A percentile compares a stretch with the other conserved stretches of the same genome.
Evolutionary conservation across 1,139 yeast species (phyloP).

Genomic region (Arxiozyma slooffiae): DNA sequence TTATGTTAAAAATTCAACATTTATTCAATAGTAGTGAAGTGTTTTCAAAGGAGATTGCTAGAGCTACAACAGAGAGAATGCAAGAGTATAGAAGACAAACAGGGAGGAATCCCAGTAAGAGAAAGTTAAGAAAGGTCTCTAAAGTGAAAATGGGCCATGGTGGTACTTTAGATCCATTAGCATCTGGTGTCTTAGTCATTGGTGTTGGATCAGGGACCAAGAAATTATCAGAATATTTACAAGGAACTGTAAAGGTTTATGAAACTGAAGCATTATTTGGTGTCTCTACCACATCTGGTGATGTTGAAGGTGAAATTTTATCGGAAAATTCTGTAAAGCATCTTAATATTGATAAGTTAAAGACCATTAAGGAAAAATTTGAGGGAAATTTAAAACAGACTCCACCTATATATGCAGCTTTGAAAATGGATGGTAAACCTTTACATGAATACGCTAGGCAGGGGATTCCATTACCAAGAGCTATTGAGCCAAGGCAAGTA

Average conservation of each 20-base stretch:
- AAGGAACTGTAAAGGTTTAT: constrained; percentile 68
- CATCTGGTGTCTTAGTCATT: constrained; percentile 83
- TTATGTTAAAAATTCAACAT: constrained; percentile 55
- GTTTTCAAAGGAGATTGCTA: constrained; percentile 47
- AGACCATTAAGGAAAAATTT: constrained; percentile 48
- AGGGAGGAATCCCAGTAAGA: constrained; percentile 33
- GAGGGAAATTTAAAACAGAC: constrained; percentile 75
- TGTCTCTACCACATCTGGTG: constrained; percentile 87
- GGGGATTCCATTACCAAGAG: constrained; percentile 73
- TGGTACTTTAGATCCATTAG: constrained; percentile 92
- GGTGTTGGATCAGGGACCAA: constrained; percentile 92
- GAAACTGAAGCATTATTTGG: constrained; percentile 83
- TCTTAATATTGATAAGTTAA: constrained; percentile 46
- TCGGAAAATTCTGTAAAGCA: constrained; percentile 49
- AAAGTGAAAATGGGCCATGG: constrained; percentile 94
- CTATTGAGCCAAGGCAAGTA: constrained; percentile 69
- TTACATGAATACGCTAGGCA: constrained; percentile 89
- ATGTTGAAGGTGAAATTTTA: constrained; percentile 75
- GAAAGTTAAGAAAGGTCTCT: constrained; percentile 40
- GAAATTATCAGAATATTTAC: constrained; percentile 55
- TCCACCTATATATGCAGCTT: constrained; percentile 91
- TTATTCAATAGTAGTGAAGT: constrained; percentile 51
- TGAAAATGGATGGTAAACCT: constrained; percentile 91
- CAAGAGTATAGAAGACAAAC: constrained; percentile 37
- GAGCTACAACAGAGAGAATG: constrained; percentile 41